Base-by-base conservation (phyloP, 139 green algal species). In the Monoraphidium neglectum region DNA sequence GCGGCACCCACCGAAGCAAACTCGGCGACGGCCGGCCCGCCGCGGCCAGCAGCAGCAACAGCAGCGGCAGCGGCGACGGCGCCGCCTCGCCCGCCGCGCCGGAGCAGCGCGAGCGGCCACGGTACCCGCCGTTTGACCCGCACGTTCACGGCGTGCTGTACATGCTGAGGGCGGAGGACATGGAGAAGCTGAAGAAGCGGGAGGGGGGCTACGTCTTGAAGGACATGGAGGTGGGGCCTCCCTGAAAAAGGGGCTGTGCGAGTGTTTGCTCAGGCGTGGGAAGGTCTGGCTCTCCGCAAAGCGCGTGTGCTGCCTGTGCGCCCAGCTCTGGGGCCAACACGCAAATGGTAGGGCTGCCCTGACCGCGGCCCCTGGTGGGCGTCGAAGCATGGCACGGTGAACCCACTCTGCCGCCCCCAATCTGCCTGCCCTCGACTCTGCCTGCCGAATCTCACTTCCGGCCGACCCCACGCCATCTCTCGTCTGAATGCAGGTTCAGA, bases 111-210 rank as follows among this genome's bases (percentile, higher is more conserved):
- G 49, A 28, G 10, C 21, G 71, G 64, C 65, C 78, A 0, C 64
- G 71, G 0, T 84, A 77, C 49, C 59, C 30, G 21, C 67, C 72
- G 35, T 69, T 74, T 43, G 49, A 60, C 24, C 63, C 57, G 0
- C 46, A 35, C 5, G 80, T 89, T 37, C 80, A 89, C 56, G 84
- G 84, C 59, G 84, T 89, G 46, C 53, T 89, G 70, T 89, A 85
- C 72, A 60, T 53, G n/a, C 33, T 86, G 16, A 61, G 51, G 2
- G 54, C 46, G 24, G 70, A 64, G 49, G 84, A 86, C 38, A 66
- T 89, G 23, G 49, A 49, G 12, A 82, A 83, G 75, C 70, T 89
- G 53, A 13, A 62, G 28, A 78, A 81, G 54, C 51, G 54, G 23
- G 84, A 83, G 62, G 57, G 77, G 3, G 84, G 84, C 49, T 89